A percentile compares a stretch with the other conserved stretches of the same genome.
Conservation (phyloP, 2,329 filamentous ascomycete genomes). For the Monosporascus sp. region DNA sequence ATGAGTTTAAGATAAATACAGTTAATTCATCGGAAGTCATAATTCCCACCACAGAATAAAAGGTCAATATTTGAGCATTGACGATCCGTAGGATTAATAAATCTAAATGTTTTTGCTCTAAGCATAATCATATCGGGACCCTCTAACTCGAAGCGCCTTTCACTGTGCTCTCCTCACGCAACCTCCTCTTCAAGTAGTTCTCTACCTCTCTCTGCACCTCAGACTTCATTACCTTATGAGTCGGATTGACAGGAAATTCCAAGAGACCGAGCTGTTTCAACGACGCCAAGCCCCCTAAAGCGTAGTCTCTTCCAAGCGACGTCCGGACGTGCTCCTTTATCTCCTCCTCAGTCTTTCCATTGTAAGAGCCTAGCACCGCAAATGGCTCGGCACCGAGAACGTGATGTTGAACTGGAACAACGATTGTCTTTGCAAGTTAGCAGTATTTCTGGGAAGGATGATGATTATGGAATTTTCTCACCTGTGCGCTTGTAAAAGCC, state of each 20-base stretch:
- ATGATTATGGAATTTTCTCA: background rate
- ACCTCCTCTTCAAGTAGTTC: background rate
- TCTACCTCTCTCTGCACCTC: conserved; percentile 2
- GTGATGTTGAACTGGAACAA: background rate
- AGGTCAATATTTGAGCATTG: too few species aligned
- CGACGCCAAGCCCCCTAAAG: conserved; percentile 3
- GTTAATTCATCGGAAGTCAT: too few species aligned
- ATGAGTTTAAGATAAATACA: too few species aligned
- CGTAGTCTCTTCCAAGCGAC: conserved; percentile 1
- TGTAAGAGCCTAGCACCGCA: background rate
- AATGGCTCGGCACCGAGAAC: conserved; percentile 1
- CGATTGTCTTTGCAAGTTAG: background rate
- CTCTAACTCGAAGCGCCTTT: too few species aligned
- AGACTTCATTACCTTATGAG: conserved; percentile 6
- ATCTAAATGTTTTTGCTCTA: too few species aligned
- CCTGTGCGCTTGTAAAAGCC: conserved; percentile 4
- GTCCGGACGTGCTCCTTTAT: conserved; percentile 2
- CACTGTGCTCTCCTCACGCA: too few species aligned
- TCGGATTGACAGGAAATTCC: conserved; percentile 4
- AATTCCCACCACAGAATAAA: too few species aligned
- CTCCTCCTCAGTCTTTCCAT: background rate
- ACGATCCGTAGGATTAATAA: too few species aligned
- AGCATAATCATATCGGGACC: too few species aligned
- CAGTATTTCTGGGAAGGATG: too few species aligned
- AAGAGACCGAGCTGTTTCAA: conserved; percentile 5